Evolutionary conservation across 345 rosid genomes (phyloP).

Genomic region (Excoecaria agallocha): DNA sequence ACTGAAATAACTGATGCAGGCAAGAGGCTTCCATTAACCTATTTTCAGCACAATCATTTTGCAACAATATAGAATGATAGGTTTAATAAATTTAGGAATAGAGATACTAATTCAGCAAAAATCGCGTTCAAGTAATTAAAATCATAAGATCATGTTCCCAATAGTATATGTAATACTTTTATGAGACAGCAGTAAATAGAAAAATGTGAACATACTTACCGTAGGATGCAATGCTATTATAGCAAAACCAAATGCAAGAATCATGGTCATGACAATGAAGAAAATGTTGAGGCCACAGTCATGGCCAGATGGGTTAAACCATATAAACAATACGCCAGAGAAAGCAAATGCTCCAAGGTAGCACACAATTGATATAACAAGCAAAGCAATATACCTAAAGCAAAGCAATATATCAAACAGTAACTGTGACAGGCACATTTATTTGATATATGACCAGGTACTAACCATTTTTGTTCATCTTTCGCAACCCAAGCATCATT

Average conservation of each 20-base stretch:
- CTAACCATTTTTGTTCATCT: slow-evolving; percentile 91
- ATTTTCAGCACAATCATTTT: slow-evolving; percentile 18
- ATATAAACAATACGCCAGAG: slow-evolving; percentile 83
- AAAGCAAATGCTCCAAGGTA: slow-evolving; percentile 72
- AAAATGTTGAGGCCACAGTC: slow-evolving; percentile 91
- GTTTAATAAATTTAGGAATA: too few relatives aligned
- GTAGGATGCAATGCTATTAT: slow-evolving; percentile 82
- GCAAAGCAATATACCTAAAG: slow-evolving; percentile 78
- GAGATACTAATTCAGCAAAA: too few relatives aligned
- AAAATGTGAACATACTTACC: slow-evolving; percentile 39
- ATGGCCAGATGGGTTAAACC: slow-evolving; percentile 97
- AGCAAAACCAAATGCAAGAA: slow-evolving; percentile 70
- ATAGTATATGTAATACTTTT: neutral
- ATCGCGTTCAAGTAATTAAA: too few relatives aligned
- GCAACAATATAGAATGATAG: neutral
- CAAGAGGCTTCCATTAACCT: slow-evolving; percentile 96
- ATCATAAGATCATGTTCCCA: neutral
- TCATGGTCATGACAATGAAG: slow-evolving; percentile 87
- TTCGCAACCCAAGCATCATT: slow-evolving; percentile 98
- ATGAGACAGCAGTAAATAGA: slow-evolving; percentile 6
- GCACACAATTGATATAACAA: slow-evolving; percentile 73
- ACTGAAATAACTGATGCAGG: slow-evolving; percentile 91
- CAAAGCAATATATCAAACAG: slow-evolving; percentile 22
- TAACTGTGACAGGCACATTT: neutral
- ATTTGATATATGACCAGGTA: slow-evolving; percentile 16